Base-by-base conservation (phyloP, 2,329 filamentous ascomycete genomes). In the Ceratocystis albifundus region DNA sequence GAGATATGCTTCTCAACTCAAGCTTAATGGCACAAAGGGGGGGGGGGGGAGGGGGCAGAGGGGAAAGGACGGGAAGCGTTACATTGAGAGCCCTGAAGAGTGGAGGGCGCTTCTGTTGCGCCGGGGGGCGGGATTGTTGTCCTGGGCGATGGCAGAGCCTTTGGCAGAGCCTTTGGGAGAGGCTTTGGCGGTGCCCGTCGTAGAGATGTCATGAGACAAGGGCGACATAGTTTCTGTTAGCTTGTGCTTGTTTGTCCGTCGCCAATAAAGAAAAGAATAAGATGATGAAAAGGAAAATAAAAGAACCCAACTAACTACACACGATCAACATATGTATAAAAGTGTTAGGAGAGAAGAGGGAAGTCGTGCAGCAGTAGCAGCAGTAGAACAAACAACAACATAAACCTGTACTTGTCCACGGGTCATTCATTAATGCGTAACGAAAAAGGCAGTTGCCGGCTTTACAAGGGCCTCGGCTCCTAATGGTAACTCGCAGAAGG, bases 1-100 rank as follows among this genome's bases (percentile, higher is more conserved):
- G 53, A 41, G 10, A 3, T 15, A 12, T 41, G 10, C 25, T 15
- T 6, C 48, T 50, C 8, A 12, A 50, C 48, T 20, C 12, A 7
- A 50, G 22, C 48, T 50, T 10, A 22, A 22, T 22, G n/a, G 22
- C 17, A 50, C 48, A 12, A 2, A 7, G 20, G 12, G 7, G n/a
- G 5, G n/a, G n/a, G 50, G 30, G 17, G 7, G n/a, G 5, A 28
- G n/a, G 50, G 30, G 17, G 59, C n/a, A 7, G 4, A 28, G 17
- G 32, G 17, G 7, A 8, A 32, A 20, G 59, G 59, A 44, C 22
- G 32, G 41, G 59, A 45, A 62, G 65, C 4, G 65, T 66, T 66
- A 66, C 65, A 66, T 66, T 62, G 36, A 41, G 44, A 28, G 59
- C 45, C 65, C 65, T 57, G 59, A 57, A 32, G 62, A 62, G 65